Conservation (phyloP, 2,329 filamentous ascomycete genomes). For the Thielaviopsis musarum region DNA sequence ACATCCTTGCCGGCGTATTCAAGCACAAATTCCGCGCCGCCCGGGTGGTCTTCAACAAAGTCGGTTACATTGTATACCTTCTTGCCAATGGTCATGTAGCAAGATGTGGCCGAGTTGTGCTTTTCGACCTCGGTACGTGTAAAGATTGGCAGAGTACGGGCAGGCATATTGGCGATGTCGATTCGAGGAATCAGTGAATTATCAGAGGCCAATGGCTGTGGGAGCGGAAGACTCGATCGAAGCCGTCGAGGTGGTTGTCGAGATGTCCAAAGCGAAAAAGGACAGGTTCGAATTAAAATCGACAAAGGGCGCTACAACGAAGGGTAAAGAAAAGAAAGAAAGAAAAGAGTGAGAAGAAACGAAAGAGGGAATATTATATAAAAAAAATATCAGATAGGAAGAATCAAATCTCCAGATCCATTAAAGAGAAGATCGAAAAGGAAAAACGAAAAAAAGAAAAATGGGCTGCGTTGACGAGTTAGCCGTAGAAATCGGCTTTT, state of each 20-base stretch:
- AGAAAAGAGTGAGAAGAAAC: not conserved
- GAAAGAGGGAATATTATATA: not conserved
- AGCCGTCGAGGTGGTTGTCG: not conserved
- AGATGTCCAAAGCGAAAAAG: not conserved
- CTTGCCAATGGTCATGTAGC: slow-evolving; percentile 77
- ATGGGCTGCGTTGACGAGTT: not conserved
- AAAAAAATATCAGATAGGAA: not conserved
- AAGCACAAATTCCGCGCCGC: slow-evolving; percentile 72
- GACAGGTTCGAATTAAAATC: not conserved
- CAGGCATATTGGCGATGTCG: slow-evolving; percentile 36
- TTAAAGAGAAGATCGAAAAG: not conserved
- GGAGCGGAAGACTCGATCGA: not conserved
- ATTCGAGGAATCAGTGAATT: not conserved
- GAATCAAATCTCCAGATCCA: not conserved
- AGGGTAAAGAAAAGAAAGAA: not conserved
- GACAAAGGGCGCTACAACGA: not conserved
- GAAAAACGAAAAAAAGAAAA: slow-evolving; percentile 7
- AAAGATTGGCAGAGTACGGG: slow-evolving; percentile 58
- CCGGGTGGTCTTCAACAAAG: slow-evolving; percentile 81
- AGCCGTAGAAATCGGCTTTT: slow-evolving; percentile 1
- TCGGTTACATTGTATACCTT: slow-evolving; percentile 93
- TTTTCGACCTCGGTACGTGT: slow-evolving; percentile 62
- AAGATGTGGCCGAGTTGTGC: slow-evolving; percentile 67
- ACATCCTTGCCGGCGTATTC: slow-evolving; percentile 58
- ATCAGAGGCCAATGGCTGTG: not conserved